These are phyloP conservation scores for Daphne laureola DNA, from an alignment of 441 rosid species.

Conservation along the genomic window DNA sequence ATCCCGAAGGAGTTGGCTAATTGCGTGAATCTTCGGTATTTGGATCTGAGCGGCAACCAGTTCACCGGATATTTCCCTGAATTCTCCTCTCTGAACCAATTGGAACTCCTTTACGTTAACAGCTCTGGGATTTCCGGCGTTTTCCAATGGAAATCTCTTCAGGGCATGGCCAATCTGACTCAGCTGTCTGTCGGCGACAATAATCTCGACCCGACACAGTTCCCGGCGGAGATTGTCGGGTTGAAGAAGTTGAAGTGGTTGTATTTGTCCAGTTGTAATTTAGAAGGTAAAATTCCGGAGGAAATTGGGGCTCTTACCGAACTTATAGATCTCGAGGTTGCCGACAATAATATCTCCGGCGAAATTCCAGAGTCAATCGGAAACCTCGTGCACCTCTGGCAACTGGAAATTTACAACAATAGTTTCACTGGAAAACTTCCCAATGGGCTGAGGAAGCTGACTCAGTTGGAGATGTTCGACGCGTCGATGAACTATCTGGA, in stretches of 20 bases:
- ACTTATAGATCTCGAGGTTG: constrained; percentile 51
- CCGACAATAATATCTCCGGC: constrained; percentile 44
- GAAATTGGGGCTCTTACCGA: constrained; percentile 55
- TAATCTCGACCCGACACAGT: constrained; percentile 33
- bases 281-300: constrained; percentile 49
- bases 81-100: constrained; percentile 37
- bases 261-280: constrained; percentile 54
- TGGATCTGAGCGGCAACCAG: constrained; percentile 71
- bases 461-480: constrained; percentile 52
- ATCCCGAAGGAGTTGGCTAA: constrained; percentile 31
- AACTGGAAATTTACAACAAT: constrained; percentile 62
- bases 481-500: constrained; percentile 48
- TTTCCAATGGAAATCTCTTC: constrained; percentile 68
- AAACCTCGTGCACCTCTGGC: constrained; percentile 54
- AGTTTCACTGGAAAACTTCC: constrained; percentile 60
- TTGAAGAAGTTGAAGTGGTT: constrained; percentile 52
- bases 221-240: constrained; percentile 42
- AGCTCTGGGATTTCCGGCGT: constrained; percentile 50
- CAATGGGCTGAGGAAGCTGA: constrained; percentile 53
- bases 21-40: constrained; percentile 51
- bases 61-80: constrained; percentile 63
- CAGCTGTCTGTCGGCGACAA: constrained; percentile 74
- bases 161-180: constrained; percentile 39
- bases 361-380: constrained; percentile 59
- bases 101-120: constrained; percentile 51